Percentiles rank a stretch among this genome's conserved stretches.
These are phyloP conservation scores for Cicer arietinum DNA, from an alignment of 306 rosid genomes.

Conservation along the genomic window DNA sequence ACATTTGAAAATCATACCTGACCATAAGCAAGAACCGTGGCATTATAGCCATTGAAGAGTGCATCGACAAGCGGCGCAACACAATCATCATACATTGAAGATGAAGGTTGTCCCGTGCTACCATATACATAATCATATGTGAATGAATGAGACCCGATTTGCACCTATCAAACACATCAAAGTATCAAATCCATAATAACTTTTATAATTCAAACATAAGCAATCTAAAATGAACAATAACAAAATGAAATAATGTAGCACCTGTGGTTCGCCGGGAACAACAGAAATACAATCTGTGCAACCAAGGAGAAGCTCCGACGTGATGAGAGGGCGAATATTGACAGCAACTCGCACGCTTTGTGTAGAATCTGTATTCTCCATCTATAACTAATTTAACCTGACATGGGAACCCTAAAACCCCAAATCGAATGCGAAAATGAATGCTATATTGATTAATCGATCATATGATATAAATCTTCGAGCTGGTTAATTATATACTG, in stretches of 20 bases:
- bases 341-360: constrained; percentile 94
- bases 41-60: constrained; percentile 86
- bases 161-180: constrained; percentile 58
- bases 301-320: constrained; percentile 81
- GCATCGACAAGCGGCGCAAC: constrained; percentile 94
- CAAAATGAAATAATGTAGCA: constrained; percentile 29
- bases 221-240: neutral
- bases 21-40: constrained; percentile 96
- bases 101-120: constrained; percentile 53
- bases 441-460: neutral
- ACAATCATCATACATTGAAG: constrained; percentile 67
- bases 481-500: neutral
- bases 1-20: constrained; percentile 60
- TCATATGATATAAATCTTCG: neutral
- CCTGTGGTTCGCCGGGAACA: constrained; percentile 91
- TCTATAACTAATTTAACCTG: constrained; percentile 33
- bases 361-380: constrained; percentile 69
- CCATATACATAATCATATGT: constrained; percentile 86
- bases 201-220: constrained; percentile 8
- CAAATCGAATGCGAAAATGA: neutral
- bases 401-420: constrained; percentile 41
- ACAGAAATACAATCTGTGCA: constrained; percentile 92
- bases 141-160: constrained; percentile 87
- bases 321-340: constrained; percentile 82
- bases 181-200: neutral